Conservation (phyloP, 164 flowering plant species). For the Umbellularia californica region DNA sequence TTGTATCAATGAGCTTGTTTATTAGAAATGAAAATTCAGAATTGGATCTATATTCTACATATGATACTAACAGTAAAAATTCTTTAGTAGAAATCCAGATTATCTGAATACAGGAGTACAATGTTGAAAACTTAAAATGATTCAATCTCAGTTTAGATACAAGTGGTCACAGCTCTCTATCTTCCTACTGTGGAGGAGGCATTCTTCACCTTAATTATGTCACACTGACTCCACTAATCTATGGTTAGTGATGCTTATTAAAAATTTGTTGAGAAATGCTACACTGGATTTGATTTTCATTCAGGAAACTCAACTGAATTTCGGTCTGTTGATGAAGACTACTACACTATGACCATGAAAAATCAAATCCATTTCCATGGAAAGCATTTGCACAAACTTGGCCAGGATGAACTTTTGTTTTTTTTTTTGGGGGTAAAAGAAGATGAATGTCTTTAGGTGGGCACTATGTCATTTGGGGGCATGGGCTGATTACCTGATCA, state of each 20-base stretch:
- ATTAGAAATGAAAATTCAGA: neutral
- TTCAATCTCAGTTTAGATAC: too few relatives aligned
- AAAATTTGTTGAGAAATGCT: slow-evolving; percentile 42
- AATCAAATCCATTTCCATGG: too few relatives aligned
- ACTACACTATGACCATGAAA: neutral
- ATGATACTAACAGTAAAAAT: too few relatives aligned
- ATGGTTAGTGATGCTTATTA: slow-evolving; percentile 54
- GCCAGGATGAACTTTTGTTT: too few relatives aligned
- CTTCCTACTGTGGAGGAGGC: slow-evolving; percentile 61
- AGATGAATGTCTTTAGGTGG: too few relatives aligned
- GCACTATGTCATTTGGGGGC: too few relatives aligned
- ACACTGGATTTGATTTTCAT: slow-evolving; percentile 48
- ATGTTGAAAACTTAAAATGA: too few relatives aligned
- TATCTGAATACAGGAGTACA: too few relatives aligned
- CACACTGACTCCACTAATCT: slow-evolving; percentile 52
- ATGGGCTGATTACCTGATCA: too few relatives aligned
- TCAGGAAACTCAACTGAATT: slow-evolving; percentile 31
- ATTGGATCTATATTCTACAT: too few relatives aligned
- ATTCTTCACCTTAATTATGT: slow-evolving; percentile 53
- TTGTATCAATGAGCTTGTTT: neutral
- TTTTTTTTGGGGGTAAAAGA: too few relatives aligned
- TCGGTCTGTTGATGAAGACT: slow-evolving; percentile 18
- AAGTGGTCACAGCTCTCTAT: slow-evolving; percentile 48
- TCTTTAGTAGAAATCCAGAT: slow-evolving; percentile 47
- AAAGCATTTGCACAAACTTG: too few relatives aligned